A percentile compares a stretch with the other conserved stretches of the same genome.
Evolutionary conservation across 768 basidiomycete species (phyloP).

Genomic region (Imleria badia): DNA sequence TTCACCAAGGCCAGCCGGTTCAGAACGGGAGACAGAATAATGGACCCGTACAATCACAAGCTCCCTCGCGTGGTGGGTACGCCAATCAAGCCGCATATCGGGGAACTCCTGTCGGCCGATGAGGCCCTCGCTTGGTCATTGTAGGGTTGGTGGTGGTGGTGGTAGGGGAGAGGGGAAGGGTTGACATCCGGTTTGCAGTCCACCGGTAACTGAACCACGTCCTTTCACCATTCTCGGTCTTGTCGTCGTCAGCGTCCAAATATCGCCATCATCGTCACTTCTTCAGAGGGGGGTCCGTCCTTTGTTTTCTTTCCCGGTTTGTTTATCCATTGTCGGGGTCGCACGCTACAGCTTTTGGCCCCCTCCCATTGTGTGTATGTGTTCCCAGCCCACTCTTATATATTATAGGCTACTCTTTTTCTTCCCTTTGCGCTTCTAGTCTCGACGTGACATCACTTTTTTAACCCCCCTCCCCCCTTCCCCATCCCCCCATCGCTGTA

Average conservation of each 20-base stretch:
- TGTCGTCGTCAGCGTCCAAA: conserved; percentile 7
- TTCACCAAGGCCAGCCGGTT: conserved; percentile 23
- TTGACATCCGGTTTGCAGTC: conserved; percentile 15
- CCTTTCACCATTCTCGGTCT: conserved; percentile 16
- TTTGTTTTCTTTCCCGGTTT: conserved; percentile 9
- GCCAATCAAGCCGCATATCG: conserved; percentile 28
- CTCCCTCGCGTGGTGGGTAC: conserved; percentile 22
- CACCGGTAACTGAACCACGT: conserved; percentile 8
- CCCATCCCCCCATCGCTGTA: conserved; percentile 8
- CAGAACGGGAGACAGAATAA: conserved; percentile 33
- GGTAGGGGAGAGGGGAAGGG: background rate
- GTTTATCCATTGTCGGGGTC: conserved; percentile 12
- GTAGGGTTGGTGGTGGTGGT: background rate
- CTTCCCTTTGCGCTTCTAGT: conserved; percentile 17
- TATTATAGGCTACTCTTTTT: conserved; percentile 29
- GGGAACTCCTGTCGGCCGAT: conserved; percentile 29
- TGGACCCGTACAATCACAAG: conserved; percentile 21
- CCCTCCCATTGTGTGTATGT: conserved; percentile 20
- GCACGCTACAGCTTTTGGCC: conserved; percentile 14
- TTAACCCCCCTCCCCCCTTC: background rate
- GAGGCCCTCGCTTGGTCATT: conserved; percentile 3
- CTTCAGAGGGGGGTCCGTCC: conserved; percentile 9
- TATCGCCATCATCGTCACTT: conserved; percentile 11
- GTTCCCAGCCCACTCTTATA: conserved; percentile 29
- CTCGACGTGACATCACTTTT: conserved; percentile 18